These are phyloP conservation scores for Furcasterigmium furcatum DNA, from an alignment of 2,329 filamentous ascomycete species.

Conservation along the genomic window DNA sequence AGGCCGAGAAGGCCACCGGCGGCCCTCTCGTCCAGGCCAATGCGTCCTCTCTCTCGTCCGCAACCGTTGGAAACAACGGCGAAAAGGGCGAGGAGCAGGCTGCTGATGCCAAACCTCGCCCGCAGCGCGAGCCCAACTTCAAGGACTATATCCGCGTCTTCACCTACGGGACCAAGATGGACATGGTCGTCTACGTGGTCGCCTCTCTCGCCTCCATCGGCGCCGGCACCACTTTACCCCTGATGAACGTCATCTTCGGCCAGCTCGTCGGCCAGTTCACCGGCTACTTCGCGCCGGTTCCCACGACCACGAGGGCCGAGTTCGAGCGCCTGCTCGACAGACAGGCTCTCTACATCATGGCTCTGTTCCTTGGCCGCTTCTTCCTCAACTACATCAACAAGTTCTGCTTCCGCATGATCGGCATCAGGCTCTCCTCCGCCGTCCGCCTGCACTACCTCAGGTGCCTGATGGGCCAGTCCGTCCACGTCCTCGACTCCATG, in stretches of 20 bases:
- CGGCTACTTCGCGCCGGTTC: conserved; percentile 30
- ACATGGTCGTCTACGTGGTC: conserved; percentile 42
- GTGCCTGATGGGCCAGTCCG: conserved; percentile 60
- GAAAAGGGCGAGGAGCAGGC: conserved; percentile 25
- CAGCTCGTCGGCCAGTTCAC: conserved; percentile 46
- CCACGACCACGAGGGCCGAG: conserved; percentile 25
- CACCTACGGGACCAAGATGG: conserved; percentile 49
- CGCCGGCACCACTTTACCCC: conserved; percentile 50
- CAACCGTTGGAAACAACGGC: conserved; percentile 6
- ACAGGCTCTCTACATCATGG: conserved; percentile 63
- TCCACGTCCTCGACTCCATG: conserved; percentile 66
- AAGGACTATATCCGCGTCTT: conserved; percentile 50
- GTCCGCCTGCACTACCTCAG: conserved; percentile 63
- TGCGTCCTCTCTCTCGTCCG: not conserved
- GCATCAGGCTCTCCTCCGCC: conserved; percentile 57
- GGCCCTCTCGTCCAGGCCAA: too few relatives aligned
- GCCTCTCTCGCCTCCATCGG: conserved; percentile 47
- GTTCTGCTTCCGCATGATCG: conserved; percentile 60
- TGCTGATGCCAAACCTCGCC: conserved; percentile 28
- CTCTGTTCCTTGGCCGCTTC: conserved; percentile 67
- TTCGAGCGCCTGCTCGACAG: conserved; percentile 40
- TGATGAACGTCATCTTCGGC: conserved; percentile 47
- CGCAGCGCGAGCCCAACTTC: conserved; percentile 41
- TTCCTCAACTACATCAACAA: conserved; percentile 59
- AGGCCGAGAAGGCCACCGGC: not conserved